These are phyloP conservation scores for Pyronema omphalodes DNA, from an alignment of 495 filamentous ascomycete genomes.

Conservation along the genomic window DNA sequence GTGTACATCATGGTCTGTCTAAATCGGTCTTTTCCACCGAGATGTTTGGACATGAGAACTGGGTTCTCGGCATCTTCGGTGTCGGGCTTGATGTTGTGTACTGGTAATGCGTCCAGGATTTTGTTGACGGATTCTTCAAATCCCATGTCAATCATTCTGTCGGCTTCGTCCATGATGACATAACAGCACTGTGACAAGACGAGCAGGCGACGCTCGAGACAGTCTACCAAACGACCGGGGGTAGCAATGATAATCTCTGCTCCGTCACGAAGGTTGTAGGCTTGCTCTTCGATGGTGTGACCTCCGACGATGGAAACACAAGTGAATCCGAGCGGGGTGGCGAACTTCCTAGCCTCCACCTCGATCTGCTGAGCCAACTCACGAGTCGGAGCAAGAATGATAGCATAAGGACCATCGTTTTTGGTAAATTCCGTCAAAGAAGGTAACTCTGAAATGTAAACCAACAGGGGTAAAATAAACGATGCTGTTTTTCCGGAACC, in stretches of 20 bases:
- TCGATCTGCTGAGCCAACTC: constrained; percentile 98
- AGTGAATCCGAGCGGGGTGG: constrained; percentile 75
- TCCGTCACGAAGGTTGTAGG: constrained; percentile 79
- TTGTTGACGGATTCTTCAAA: constrained; percentile 98
- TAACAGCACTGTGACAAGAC: constrained; percentile 95
- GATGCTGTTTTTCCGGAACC: constrained; percentile 98
- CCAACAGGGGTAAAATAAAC: constrained; percentile 83
- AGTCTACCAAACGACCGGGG: constrained; percentile 90
- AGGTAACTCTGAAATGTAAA: constrained; percentile 87
- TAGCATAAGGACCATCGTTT: constrained; percentile 89
- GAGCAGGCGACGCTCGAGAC: constrained; percentile 78
- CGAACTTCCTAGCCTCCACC: constrained; percentile 84
- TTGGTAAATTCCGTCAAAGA: constrained; percentile 72
- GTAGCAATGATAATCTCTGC: constrained; percentile 98
- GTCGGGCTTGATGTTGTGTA: constrained; percentile 90
- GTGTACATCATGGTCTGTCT: constrained; percentile 99
- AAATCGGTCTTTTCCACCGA: constrained; percentile 73
- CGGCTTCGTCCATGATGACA: constrained; percentile 95
- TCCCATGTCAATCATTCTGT: constrained; percentile 97
- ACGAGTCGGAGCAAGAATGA: constrained; percentile 93
- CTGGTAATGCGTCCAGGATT: constrained; percentile 92
- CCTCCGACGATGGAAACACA: constrained; percentile 96
- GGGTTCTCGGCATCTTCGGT: constrained; percentile 85
- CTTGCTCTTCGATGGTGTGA: constrained; percentile 87
- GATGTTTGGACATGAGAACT: constrained; percentile 59